phyloP scores from a whole-genome alignment of 495 filamentous ascomycete species.

The Penicillium atrosanguineum region DNA sequence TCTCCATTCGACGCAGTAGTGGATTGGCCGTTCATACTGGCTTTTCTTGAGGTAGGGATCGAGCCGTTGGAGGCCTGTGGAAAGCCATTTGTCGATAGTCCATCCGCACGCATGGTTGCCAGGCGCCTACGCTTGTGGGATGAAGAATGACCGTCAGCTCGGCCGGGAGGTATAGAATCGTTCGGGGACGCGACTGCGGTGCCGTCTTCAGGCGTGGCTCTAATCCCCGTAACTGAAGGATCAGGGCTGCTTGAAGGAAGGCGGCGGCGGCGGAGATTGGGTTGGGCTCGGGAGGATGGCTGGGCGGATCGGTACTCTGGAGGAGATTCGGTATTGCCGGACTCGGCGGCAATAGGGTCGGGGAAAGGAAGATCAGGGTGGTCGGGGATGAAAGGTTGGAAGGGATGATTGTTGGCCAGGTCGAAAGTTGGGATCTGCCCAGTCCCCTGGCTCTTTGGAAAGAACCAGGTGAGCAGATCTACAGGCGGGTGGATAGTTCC shows the following conservation, averaged over 20 bases:
- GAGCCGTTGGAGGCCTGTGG: slow-evolving; percentile 50
- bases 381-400: slow-evolving; percentile 58
- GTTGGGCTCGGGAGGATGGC: slow-evolving; percentile 9
- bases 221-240: slow-evolving; percentile 19
- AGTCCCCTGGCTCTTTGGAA: slow-evolving; percentile 44
- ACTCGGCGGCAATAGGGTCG: slow-evolving; percentile 18
- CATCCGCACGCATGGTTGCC: slow-evolving; percentile 61
- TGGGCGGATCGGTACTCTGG: slow-evolving; percentile 10
- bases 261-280: slow-evolving; percentile 27
- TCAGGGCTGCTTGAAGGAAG: slow-evolving; percentile 30
- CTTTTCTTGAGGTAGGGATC: slow-evolving; percentile 38
- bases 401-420: slow-evolving; percentile 60
- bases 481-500: slow-evolving; percentile 8
- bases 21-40: slow-evolving; percentile 51
- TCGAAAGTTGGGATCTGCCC: slow-evolving; percentile 53
- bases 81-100: slow-evolving; percentile 47
- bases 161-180: slow-evolving; percentile 17
- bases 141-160: slow-evolving; percentile 41
- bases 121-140: slow-evolving; percentile 61
- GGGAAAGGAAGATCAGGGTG: slow-evolving; percentile 49
- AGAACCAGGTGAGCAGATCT: slow-evolving; percentile 54
- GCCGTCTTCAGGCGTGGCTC: slow-evolving; percentile 20
- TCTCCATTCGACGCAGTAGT: slow-evolving; percentile 37
- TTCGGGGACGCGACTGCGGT: slow-evolving; percentile 28
- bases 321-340: slow-evolving; percentile 16